A percentile compares a stretch with the other conserved stretches of the same genome.
phyloP scores from a whole-genome alignment of 208 protist genomes.

The Trypanosoma boissoni region DNA sequence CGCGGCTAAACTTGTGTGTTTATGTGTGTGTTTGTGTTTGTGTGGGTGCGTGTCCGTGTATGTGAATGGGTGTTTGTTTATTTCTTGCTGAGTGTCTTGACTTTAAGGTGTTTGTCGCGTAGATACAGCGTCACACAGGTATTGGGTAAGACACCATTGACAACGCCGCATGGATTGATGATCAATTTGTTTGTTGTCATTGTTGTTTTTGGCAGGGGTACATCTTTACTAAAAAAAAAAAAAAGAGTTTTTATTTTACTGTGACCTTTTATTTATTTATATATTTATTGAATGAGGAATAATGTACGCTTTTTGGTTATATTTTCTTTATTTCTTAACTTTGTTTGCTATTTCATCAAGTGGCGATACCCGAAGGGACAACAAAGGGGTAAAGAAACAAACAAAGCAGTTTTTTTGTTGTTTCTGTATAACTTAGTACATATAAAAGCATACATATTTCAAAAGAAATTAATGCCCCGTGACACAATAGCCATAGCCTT shows the following conservation, averaged over 20 bases:
- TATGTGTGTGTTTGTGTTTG: not conserved
- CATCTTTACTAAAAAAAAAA: no score
- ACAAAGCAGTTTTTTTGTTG: no score
- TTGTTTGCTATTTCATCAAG: not conserved
- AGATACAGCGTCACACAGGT: no score
- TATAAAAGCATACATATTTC: not conserved
- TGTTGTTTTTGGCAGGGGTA: no score
- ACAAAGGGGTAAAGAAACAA: not conserved
- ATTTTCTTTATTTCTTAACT: conserved; percentile 4
- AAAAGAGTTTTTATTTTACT: conserved; percentile 14
- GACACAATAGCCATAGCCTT: conserved; percentile 73
- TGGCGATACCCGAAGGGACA: not conserved
- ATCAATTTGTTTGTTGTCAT: no score
- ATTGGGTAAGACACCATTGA: no score
- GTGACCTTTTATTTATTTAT: no score
- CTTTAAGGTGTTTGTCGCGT: no score
- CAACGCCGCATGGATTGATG: no score
- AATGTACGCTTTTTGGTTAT: conserved; percentile 11
- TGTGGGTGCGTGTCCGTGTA: not conserved
- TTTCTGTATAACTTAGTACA: no score
- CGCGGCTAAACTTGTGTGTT: not conserved
- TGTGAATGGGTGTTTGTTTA: not conserved
- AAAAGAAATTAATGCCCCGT: conserved; percentile 1
- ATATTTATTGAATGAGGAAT: not conserved
- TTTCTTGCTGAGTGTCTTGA: no score